Base-by-base conservation (phyloP, 768 basidiomycete genomes). In the Suillus alpinus region DNA sequence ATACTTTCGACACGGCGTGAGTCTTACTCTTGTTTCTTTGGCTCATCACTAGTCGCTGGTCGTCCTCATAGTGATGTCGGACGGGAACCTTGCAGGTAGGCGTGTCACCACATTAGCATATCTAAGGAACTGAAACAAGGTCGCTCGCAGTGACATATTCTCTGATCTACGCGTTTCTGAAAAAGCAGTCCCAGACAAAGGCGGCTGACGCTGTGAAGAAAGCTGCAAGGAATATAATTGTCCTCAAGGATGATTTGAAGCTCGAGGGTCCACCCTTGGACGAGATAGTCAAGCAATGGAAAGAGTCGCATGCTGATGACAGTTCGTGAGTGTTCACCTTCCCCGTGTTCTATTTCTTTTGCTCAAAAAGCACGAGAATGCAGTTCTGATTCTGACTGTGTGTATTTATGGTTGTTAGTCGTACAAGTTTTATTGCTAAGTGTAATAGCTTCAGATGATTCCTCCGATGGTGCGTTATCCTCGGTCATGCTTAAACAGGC, bases 171-270 rank as follows among this genome's bases (percentile, higher is more conserved):
- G 77, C 84, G 9, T 95, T 94, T 75, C 79, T 95, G 40, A 77
- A 73, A 60, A 82, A 85, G 68, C 84, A 81, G 51, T 80, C 83
- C 0, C 88, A 93, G 71, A 69, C 71, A 34, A 91, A 91, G 67
- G 89, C 85, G 8, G 92, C 92, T 9, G 77, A 82, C 60, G 86
- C 88, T 1, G 76, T 94, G 55, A 91, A 85, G 76, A 90, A 87
- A 65, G 89, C 89, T 29, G 90, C 83, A 23, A 86, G 84, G 71
- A 78, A 81, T 52, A 68, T 83, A 16, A 82, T 89, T 43, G 73
- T 85, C 13, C 75, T 92, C 29, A 84, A 86, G 63, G 86, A 88
- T 59, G 80, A 78, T 40, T 66, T 81, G 44, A 67, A 75, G 39
- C 59, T 73, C 41, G 76, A 82, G 10, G 83, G 81, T 3, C 82